Evolutionary conservation across 2,329 filamentous ascomycete species (phyloP), one percentile per base, ranked within the genome.

Genomic region (Kalmusia sp.): DNA sequence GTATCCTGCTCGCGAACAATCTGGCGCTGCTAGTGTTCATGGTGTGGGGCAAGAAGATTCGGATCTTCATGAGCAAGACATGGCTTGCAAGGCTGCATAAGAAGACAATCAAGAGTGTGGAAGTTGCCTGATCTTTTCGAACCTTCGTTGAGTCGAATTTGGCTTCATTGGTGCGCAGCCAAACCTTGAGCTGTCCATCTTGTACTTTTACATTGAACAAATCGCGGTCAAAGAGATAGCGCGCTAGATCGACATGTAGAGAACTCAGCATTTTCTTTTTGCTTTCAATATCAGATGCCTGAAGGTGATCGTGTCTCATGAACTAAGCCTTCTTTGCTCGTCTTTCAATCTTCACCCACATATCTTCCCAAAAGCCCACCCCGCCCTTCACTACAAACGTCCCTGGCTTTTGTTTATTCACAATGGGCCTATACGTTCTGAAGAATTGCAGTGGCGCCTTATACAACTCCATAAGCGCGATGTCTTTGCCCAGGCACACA

Each of bases 401-500:
- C 2, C 67, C 74, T 8, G 70, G 71, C 37, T 64, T 54, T 25
- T 70, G 41, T 19, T 63, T 59, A 46, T 74, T 62, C 27, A 57
- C 43, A 28, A 64, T 58, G 2, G 71, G 68, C 30, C 63, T 68
- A 52, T 77, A 80, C 0, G 62, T 72, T 5, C 76, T 67, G 41
- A 80, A 75, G 57, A 81, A 79, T 59, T 77, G 58, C 14, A 64
- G 34, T 7, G 58, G 76, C 3, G 48, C 58, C 70, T 84, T 83
- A 63, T 76, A 82, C 46, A 83, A 59, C 68, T 84, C 81, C 79
- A 83, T 81, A 61, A 79, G 73, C 1, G 80, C 81, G 52, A 84
- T 79, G 37, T 81, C 75, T 52, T 75, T 77, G 0, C 82, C 81
- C 37, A 83, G 59, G 51, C 80, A 83, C 11, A 77, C 70, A 9